Percentiles rank a stretch among this genome's conserved stretches.
phyloP scores from a whole-genome alignment of 2,329 filamentous ascomycete genomes.

The Xylariaceae sp. region DNA sequence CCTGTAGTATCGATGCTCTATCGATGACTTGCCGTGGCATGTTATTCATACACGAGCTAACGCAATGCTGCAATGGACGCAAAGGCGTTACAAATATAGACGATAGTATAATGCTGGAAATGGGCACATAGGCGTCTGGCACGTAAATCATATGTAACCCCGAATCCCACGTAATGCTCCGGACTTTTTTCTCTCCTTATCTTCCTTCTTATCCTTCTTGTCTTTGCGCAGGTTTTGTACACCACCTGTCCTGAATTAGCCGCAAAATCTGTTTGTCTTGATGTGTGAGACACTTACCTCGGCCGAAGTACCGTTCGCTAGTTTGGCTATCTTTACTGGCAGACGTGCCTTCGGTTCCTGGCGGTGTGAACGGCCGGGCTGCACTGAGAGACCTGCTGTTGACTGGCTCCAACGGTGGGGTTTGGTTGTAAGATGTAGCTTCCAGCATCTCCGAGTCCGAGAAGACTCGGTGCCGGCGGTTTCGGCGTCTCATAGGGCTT shows the following conservation, averaged over 20 bases:
- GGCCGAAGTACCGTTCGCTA: slow-evolving; percentile 41
- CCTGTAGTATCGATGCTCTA: no score
- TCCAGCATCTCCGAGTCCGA: slow-evolving; percentile 43
- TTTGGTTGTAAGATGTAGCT: slow-evolving; percentile 37
- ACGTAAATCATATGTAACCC: slow-evolving; percentile 26
- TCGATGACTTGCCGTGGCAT: no score
- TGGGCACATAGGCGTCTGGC: no score
- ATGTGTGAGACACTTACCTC: slow-evolving; percentile 33
- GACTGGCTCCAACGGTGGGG: slow-evolving; percentile 36
- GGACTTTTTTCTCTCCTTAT: slow-evolving; percentile 37
- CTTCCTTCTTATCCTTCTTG: slow-evolving; percentile 47
- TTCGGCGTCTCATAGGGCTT: slow-evolving; percentile 35
- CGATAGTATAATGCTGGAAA: no score
- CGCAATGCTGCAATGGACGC: no score
- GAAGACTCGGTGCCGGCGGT: slow-evolving; percentile 34
- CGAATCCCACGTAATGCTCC: slow-evolving; percentile 34
- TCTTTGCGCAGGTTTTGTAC: slow-evolving; percentile 42
- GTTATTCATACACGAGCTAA: no score
- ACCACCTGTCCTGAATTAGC: slow-evolving; percentile 34
- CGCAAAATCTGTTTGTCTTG: slow-evolving; percentile 47
- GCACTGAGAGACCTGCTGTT: slow-evolving; percentile 19
- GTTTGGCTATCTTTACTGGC: slow-evolving; percentile 25
- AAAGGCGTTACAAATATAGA: no score
- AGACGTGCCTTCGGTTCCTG: slow-evolving; percentile 28
- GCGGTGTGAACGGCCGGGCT: slow-evolving; percentile 35